Percentiles rank a stretch among this genome's conserved stretches.
These are phyloP conservation scores for Candida dendrica DNA, from an alignment of 805 yeast genomes.

Conservation along the genomic window DNA sequence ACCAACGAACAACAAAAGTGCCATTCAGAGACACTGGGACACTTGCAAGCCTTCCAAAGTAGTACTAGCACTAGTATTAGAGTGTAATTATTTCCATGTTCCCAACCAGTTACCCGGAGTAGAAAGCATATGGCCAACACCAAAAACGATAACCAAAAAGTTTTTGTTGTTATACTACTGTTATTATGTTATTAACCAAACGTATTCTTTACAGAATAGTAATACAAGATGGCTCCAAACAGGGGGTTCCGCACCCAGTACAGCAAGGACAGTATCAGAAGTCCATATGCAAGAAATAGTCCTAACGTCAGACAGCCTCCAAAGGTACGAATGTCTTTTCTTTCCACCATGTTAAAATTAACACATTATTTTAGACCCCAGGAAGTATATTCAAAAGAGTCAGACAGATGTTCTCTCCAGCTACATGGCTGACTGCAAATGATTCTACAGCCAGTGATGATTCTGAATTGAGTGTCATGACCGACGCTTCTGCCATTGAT, in stretches of 20 bases:
- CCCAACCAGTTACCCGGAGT: too few species aligned
- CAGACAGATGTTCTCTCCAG: constrained; percentile 19
- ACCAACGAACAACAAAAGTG: too few species aligned
- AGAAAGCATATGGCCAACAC: too few species aligned
- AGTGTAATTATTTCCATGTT: too few species aligned
- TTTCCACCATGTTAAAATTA: background rate
- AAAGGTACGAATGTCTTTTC: background rate
- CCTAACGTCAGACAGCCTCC: constrained; percentile 1
- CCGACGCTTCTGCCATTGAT: constrained; percentile 4
- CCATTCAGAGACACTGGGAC: too few species aligned
- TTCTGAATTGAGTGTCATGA: constrained; percentile 7
- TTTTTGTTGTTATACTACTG: too few species aligned
- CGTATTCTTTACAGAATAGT: too few species aligned
- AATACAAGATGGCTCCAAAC: background rate
- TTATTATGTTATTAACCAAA: too few species aligned
- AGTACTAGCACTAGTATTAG: too few species aligned
- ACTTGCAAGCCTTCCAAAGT: too few species aligned
- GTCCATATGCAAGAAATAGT: constrained; percentile 12
- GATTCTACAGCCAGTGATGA: constrained; percentile 3
- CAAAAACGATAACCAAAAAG: too few species aligned
- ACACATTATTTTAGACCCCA: constrained; percentile 11
- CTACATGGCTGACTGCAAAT: constrained; percentile 9
- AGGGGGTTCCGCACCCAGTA: background rate
- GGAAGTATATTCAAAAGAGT: constrained; percentile 19
- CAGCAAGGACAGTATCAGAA: constrained; percentile 8